phyloP scores from a whole-genome alignment of 305 asterid genomes.

The Coffea humblotiana region DNA sequence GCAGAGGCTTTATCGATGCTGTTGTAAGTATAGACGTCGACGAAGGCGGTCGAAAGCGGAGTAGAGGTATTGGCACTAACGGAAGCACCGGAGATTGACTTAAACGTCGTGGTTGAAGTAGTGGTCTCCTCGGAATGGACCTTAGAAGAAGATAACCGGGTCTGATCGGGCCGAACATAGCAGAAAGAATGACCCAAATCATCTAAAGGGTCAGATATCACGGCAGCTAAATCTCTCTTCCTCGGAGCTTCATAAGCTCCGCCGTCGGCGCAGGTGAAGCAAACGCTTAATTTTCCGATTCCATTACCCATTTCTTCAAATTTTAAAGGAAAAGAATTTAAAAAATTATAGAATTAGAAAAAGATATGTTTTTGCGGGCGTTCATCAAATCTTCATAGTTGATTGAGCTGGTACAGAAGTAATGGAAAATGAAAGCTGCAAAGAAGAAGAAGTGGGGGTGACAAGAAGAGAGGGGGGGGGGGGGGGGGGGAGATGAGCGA shows the following conservation, averaged over 20 bases:
- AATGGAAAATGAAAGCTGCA: conserved; percentile 14
- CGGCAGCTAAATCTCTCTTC: conserved; percentile 46
- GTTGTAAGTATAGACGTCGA: conserved; percentile 56
- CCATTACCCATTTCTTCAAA: conserved; percentile 77
- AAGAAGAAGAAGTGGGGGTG: conserved; percentile 14
- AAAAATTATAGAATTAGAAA: background rate
- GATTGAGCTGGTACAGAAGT: conserved; percentile 6
- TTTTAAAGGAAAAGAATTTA: background rate
- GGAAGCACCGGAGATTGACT: conserved; percentile 79
- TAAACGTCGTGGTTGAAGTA: conserved; percentile 43
- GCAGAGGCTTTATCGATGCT: conserved; percentile 68
- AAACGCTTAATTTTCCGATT: conserved; percentile 71
- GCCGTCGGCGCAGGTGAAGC: conserved; percentile 69
- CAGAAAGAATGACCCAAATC: conserved; percentile 95
- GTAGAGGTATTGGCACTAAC: conserved; percentile 94
- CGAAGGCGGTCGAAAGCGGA: conserved; percentile 76
- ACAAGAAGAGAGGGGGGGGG: conserved; percentile 14
- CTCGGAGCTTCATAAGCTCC: conserved; percentile 33
- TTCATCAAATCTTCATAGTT: conserved; percentile 21
- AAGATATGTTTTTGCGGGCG: background rate
- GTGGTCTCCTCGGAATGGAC: conserved; percentile 52
- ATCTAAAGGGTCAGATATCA: conserved; percentile 74
- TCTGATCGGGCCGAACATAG: conserved; percentile 71
- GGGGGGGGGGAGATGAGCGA: conserved; percentile 25
- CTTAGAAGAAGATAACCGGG: conserved; percentile 55